A percentile compares a stretch with the other conserved stretches of the same genome.
Evolutionary conservation across 495 filamentous ascomycete genomes (phyloP).

Genomic region (Penicillium canescens): DNA sequence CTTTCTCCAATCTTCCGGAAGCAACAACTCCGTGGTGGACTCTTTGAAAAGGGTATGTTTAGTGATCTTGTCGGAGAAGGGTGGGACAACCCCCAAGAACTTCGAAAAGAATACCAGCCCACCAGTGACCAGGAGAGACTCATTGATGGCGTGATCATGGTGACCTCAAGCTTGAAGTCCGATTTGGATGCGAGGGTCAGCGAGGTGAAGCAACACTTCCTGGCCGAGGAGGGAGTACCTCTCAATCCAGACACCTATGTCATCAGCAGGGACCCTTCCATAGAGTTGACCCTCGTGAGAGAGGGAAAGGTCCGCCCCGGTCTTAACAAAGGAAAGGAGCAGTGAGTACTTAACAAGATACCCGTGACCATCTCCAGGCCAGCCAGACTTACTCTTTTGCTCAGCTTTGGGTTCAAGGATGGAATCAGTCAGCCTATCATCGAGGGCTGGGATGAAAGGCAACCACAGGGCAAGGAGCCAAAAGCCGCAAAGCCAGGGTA

Average conservation of each 20-base stretch:
- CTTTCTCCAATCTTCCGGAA: conserved; percentile 1
- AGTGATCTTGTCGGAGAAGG: conserved; percentile 7
- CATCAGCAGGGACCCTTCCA: neutral
- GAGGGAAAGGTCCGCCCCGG: neutral
- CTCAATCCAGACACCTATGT: conserved; percentile 6
- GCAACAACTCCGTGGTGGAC: conserved; percentile 1
- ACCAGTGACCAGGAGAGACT: neutral
- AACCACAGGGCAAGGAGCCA: conserved; percentile 13
- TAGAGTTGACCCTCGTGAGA: neutral
- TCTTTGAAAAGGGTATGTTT: conserved; percentile 12
- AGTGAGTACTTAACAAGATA: conserved; percentile 6
- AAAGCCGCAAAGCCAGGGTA: conserved; percentile 23
- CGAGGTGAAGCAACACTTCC: conserved; percentile 13
- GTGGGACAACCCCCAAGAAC: conserved; percentile 6
- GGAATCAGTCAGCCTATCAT: conserved; percentile 31
- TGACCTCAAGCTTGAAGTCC: conserved; percentile 1
- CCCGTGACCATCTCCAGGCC: neutral
- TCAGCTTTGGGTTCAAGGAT: conserved; percentile 35
- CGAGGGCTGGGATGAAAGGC: conserved; percentile 22
- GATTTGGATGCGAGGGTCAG: conserved; percentile 3
- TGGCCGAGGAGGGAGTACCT: conserved; percentile 7
- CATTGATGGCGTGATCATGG: conserved; percentile 15
- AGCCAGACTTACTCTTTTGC: neutral
- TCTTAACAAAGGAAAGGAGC: conserved; percentile 9
- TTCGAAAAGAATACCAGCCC: conserved; percentile 3